Evolutionary conservation across 495 filamentous ascomycete genomes (phyloP), one percentile per base, ranked within the genome.

Genomic region (Hypoxylon fragiforme): DNA sequence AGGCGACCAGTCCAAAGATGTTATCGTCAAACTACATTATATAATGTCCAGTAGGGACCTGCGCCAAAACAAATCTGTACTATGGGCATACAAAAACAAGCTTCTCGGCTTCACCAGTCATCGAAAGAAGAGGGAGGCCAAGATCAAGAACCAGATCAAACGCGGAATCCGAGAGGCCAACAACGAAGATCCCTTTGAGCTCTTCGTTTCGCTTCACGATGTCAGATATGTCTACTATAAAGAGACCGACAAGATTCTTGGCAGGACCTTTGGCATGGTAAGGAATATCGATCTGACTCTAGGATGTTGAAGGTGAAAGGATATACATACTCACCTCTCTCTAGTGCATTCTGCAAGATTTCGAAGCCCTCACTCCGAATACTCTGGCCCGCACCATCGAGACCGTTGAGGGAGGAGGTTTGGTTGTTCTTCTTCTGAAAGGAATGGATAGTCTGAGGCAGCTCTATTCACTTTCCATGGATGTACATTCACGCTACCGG

Each of bases 31-130:
- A 67, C 78, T 99, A 28, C 91, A 97, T 72, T 90, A 92, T 63
- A 95, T 99, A 62, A 86, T 96, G 75, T 90, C 91, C 39, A 86
- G 82, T 60, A 84, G 86, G 63, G 90, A 96, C 66, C 80, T 96
- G 54, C 95, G 94, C 73, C 85, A 94, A 68, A 97, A 97, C 75
- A 97, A 97, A 71, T 92, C 87, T 8, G 91, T 99, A 2, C 77
- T 99, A 12, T 99, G 95, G 95, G 92, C 95, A n/a, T 99, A 99
- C 75, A 97, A 97, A 74, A 95, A 96, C 69, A 92, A 97, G 68
- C 81, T 99, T 1, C 76, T 99, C 22, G 91, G 91, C 21, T 98
- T 98, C 70, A 94, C 36, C 38, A 91, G 88, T 71, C 91, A 99
- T 71, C 88, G 95, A 14, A 95, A 95, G 77, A 97, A 99, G 83